Conservation (phyloP, 805 yeast genomes). For the Huiozyma sinensis region DNA sequence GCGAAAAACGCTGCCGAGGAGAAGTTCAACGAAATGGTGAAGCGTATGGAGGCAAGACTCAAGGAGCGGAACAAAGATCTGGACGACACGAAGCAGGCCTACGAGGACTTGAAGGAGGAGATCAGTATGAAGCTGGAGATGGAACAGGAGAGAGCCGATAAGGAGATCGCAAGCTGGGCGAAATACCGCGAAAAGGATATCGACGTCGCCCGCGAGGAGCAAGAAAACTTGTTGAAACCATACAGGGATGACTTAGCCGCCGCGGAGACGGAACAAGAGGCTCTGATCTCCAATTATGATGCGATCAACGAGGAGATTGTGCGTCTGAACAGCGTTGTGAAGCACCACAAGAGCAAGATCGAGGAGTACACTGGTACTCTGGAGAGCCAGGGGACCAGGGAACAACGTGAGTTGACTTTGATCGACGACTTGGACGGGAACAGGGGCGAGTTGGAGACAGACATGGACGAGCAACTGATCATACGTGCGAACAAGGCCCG, state of each 20-base stretch:
- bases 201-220: constrained; percentile 22
- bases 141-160: constrained; percentile 14
- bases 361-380: constrained; percentile 27
- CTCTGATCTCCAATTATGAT: constrained; percentile 28
- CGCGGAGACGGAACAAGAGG: constrained; percentile 29
- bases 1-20: constrained; percentile 38
- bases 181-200: constrained; percentile 22
- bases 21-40: constrained; percentile 29
- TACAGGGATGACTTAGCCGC: constrained; percentile 34
- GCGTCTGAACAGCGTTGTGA: constrained; percentile 27
- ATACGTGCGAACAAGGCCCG: constrained; percentile 27
- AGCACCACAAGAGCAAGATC: constrained; percentile 28
- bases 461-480: constrained; percentile 14
- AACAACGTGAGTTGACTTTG: constrained; percentile 25
- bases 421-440: constrained; percentile 24
- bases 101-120: constrained; percentile 18
- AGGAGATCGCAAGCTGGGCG: constrained; percentile 18
- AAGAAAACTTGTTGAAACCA: constrained; percentile 31
- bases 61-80: constrained; percentile 32
- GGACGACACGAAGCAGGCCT: constrained; percentile 31
- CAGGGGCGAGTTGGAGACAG: constrained; percentile 21
- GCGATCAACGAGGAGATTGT: constrained; percentile 34
- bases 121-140: constrained; percentile 21
- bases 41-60: constrained; percentile 29
- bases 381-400: constrained; percentile 18